Evolutionary conservation across 176 grass and related monocot species (phyloP).

Genomic region (Juncus effusus): DNA sequence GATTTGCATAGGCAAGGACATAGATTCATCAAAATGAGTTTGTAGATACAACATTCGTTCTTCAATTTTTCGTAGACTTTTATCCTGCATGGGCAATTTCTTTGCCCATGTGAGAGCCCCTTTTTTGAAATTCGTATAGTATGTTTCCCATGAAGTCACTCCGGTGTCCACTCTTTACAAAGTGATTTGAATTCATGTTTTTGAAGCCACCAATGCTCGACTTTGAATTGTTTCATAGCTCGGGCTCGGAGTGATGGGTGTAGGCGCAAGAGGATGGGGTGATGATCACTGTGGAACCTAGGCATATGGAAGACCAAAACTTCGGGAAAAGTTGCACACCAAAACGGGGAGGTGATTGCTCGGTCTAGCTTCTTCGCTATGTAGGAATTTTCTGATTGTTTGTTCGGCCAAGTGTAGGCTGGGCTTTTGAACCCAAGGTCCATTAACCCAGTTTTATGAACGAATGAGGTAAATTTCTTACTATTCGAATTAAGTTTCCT

Average conservation of each 20-base stretch:
- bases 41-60: not conserved
- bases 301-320: not conserved
- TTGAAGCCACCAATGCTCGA: not conserved
- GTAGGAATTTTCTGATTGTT: not conserved
- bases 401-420: not conserved
- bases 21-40: not conserved
- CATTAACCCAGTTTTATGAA: not conserved
- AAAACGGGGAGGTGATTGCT: not conserved
- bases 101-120: not conserved
- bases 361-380: not conserved
- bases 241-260: no score
- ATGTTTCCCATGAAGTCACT: not conserved
- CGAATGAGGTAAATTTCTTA: not conserved
- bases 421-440: not conserved
- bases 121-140: no score
- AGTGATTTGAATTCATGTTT: not conserved
- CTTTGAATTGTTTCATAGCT: not conserved
- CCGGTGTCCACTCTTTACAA: not conserved
- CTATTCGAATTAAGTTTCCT: not conserved
- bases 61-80: not conserved
- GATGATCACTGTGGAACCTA: slow-evolving; percentile 6
- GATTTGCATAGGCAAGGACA: no score
- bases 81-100: not conserved
- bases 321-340: not conserved
- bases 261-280: not conserved